Evolutionary conservation across 2,329 filamentous ascomycete genomes (phyloP), one percentile per base, ranked within the genome.

Genomic region (Leptodontidium sp.): DNA sequence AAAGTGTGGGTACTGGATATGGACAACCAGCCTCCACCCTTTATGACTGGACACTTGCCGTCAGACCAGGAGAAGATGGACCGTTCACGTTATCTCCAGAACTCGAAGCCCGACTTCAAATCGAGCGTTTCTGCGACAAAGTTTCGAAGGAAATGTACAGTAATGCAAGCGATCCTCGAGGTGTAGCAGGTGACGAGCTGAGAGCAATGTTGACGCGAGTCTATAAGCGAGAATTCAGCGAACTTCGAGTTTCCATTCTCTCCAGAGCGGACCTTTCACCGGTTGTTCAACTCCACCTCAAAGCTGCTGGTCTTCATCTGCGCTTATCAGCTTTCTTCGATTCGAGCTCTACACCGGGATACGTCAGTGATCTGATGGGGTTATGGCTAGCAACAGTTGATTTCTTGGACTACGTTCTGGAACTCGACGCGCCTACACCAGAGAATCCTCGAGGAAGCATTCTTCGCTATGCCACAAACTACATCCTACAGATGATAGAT

Each of bases 401-500:
- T 69, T 93, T 93, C 76, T 84, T 94, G 26, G 90, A 93, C 63
- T 78, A 79, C 11, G 81, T 82, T 1, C 82, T 85, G 70, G 85
- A 88, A 68, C 82, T 92, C 11, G 84, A 86, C 45, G 81, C 85
- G 61, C 85, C 83, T 12, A 81, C 82, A 2, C 80, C 81, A 49
- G 83, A 85, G 40, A 79, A 80, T 59, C 81, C 79, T 45, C 66
- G 52, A 38, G 71, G 78, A 43, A 76, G 79, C 64, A 85, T 91
- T 61, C 82, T 93, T 35, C 85, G 86, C 61, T 90, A 91, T 75
- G 87, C 89, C 32, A 90, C 88, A 72, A 93, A 91, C 77, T 94
- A 94, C 79, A 88, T 95, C 64, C 90, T 93, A 77, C 92, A 95
- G 79, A 94, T 95, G 90, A 88, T 94, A 67, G 88, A 94, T n/a